phyloP scores from a whole-genome alignment of 2,329 filamentous ascomycete species.

The Epicoccum sorghinum region DNA sequence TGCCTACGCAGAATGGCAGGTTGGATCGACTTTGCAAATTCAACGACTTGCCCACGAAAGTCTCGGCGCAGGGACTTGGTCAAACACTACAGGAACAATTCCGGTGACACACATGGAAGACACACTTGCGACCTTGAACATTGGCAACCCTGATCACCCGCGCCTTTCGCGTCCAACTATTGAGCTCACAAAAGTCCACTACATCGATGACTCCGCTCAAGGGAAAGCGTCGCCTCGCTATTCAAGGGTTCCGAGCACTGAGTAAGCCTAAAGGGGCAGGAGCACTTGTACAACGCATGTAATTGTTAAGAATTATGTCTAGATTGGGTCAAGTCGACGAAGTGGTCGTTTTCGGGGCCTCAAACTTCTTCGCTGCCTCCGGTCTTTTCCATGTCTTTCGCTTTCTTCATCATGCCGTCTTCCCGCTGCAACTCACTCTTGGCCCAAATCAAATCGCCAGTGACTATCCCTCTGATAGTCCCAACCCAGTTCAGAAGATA shows the following conservation, averaged over 20 bases:
- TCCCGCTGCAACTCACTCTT: conserved; percentile 13
- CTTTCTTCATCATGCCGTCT: conserved; percentile 11
- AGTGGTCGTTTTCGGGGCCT: too few relatives aligned
- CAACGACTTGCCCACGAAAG: conserved; percentile 31
- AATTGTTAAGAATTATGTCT: too few relatives aligned
- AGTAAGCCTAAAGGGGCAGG: not conserved
- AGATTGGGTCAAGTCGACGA: not conserved
- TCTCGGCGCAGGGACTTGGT: conserved; percentile 26
- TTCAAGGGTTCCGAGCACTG: not conserved
- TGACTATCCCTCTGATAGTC: conserved; percentile 2
- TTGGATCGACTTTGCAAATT: conserved; percentile 24
- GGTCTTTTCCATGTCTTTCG: conserved; percentile 3
- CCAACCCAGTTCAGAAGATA: conserved; percentile 11
- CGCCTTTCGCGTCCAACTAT: not conserved
- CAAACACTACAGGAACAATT: conserved; percentile 2
- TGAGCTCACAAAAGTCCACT: not conserved
- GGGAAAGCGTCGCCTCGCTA: not conserved
- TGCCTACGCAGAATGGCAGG: conserved; percentile 26
- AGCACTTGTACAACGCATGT: too few relatives aligned
- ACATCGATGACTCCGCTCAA: not conserved
- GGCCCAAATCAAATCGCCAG: conserved; percentile 9
- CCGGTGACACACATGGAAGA: conserved; percentile 21
- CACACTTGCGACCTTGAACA: conserved; percentile 11
- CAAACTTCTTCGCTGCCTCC: not conserved
- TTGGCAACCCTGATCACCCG: conserved; percentile 5